Base-by-base conservation (phyloP, 108 stramenopile species). In the Licmophora abbreviata region DNA sequence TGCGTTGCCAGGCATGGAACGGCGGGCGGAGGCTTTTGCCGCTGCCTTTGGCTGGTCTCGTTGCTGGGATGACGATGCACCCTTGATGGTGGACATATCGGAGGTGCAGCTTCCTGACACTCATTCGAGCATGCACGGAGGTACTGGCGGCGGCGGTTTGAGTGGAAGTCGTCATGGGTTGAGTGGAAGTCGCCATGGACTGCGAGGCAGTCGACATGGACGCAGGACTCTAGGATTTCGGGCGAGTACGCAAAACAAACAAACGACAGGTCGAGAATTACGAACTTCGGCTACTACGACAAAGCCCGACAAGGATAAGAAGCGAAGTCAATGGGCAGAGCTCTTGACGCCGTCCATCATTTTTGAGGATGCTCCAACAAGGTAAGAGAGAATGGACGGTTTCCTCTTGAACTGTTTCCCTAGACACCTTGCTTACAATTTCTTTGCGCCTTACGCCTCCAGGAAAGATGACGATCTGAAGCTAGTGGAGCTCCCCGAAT, bases 1-100 rank as follows among this genome's bases (percentile, higher is more conserved):
- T 84, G 37, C 72, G 88, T 48, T 66, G 80, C 67, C 73, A 44
- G 91, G 91, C 3, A 68, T 92, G 71, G 80, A 69, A 20, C 65
- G 91, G 34, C 65, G 83, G 29, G 84, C 82, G 2, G 86, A 92
- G 55, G 86, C 86, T 8, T 66, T 92, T 60, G 86, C 83, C 4
- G 64, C 79, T 26, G 86, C 86, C 31, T 88, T 92, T 79, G 91
- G 91, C 27, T 92, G 86, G 84, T 88, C 88, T 64, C 78, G 91
- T 3, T 92, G 91, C 48, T 92, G 91, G 91, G 81, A 83, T 51
- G 86, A 81, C 30, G 36, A 48, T 18, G 67, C 66, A 4, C 42
- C 58, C 31, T 44, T 80, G 5, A 48, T 66, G 15, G 80, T 83
- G 12, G 88, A 91, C 55, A 74, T 22, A 36, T 65, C 48, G 61